Base-by-base conservation (phyloP, 2,329 filamentous ascomycete genomes). In the Madurella mycetomatis region DNA sequence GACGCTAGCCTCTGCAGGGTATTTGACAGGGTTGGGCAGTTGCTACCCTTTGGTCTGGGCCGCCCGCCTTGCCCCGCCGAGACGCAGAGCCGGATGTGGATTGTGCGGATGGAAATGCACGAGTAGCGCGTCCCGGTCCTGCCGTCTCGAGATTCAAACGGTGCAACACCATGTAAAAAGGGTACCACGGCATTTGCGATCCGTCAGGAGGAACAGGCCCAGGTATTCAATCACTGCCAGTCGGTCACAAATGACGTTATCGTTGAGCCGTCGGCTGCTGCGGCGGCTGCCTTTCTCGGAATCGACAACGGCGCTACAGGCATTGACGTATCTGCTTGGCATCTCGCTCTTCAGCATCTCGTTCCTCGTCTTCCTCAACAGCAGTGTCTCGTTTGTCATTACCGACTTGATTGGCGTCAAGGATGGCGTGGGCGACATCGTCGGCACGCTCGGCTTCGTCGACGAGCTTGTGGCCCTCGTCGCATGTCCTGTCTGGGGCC, bases 311-410 rank as follows among this genome's bases (percentile, higher is more conserved):
- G 72, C 77, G 4, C 67, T 81, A 17, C 83, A 87, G 65, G 84
- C 82, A n/a, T 69, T 80, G 54, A 87, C 88, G 31, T 95, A 95
- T 70, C 83, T 95, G 37, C 79, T 91, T 60, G 86, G 86, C 67
- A 87, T 94, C 65, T 88, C 87, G 57, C 83, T 95, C 63, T 92
- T 92, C 76, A 90, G 85, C 70, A 94, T 95, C 66, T 87, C 87
- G 51, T 94, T 94, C 74, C 86, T 95, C 61, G 90, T 95, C 65
- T 95, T 95, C 73, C 81, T 95, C 59, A 94, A 94, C 76, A 88
- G 85, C 74, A 86, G 84, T 67, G 79, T 94, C 56, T 90, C 87
- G 52, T 95, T 94, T 72, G 87, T 94, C 55, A 84, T 95, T 57
- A 92, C 88, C 57, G 87, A 92, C 69, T 80, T 90, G 58, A 85